A percentile compares a stretch with the other conserved stretches of the same genome.
Evolutionary conservation across 2,329 filamentous ascomycete genomes (phyloP).

Genomic region (Colletotrichum lindemuthianum): DNA sequence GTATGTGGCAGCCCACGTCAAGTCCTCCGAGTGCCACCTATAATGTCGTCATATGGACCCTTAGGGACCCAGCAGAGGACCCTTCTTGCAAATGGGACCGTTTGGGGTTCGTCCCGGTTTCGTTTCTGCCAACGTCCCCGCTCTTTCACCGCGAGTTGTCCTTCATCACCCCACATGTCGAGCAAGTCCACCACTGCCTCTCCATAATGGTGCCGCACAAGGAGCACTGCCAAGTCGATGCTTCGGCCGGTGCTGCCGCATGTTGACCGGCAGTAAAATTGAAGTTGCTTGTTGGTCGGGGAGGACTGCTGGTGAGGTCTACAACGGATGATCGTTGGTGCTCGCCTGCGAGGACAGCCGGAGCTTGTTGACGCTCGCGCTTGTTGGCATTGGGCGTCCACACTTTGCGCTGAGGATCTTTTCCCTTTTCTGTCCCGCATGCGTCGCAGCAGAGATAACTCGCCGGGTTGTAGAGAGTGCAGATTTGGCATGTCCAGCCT

Average conservation of each 20-base stretch:
- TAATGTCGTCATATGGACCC: conserved; percentile 35
- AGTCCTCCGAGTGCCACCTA: conserved; percentile 17
- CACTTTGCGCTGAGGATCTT: conserved; percentile 34
- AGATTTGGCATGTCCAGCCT: conserved; percentile 64
- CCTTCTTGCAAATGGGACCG: conserved; percentile 7
- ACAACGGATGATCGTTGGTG: conserved; percentile 35
- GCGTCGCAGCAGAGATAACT: conserved; percentile 66
- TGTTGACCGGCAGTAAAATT: conserved; percentile 24
- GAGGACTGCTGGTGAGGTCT: conserved; percentile 49
- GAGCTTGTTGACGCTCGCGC: conserved; percentile 38
- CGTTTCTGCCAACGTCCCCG: conserved; percentile 17
- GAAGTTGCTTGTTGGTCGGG: conserved; percentile 34
- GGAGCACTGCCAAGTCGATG: conserved; percentile 60
- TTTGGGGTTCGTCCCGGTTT: conserved; percentile 10
- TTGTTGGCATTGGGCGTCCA: conserved; percentile 38
- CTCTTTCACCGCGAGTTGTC: conserved; percentile 51
- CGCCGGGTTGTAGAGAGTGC: conserved; percentile 66
- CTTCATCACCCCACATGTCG: conserved; percentile 65
- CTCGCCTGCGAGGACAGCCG: conserved; percentile 24
- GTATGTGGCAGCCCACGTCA: neutral
- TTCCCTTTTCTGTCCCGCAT: conserved; percentile 51
- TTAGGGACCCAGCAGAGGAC: conserved; percentile 13
- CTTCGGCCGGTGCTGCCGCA: conserved; percentile 37
- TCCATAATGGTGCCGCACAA: conserved; percentile 63
- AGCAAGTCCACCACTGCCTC: conserved; percentile 67